Evolutionary conservation across 2,329 filamentous ascomycete genomes (phyloP).

Genomic region (Phialocephala subalpina): DNA sequence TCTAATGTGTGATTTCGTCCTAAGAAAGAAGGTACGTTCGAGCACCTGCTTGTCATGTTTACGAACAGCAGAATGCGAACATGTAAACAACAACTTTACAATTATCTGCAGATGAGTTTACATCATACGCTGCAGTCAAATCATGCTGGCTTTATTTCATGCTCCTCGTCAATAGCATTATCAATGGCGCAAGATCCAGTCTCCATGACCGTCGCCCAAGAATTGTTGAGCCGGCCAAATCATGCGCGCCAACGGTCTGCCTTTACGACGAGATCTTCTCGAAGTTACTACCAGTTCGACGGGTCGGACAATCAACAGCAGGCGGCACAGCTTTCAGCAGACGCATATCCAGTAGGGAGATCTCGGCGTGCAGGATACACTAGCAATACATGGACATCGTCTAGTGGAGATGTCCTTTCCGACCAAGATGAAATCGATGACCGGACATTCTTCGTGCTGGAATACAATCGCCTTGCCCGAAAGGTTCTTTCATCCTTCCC

Average conservation of each 20-base stretch:
- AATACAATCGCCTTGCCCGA: slow-evolving; percentile 68
- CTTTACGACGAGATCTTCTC: slow-evolving; percentile 14
- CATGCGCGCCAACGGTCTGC: slow-evolving; percentile 34
- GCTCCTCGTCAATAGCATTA: slow-evolving; percentile 39
- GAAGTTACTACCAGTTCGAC: slow-evolving; percentile 10
- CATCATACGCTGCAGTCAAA: slow-evolving; percentile 42
- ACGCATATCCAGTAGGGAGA: slow-evolving; percentile 14
- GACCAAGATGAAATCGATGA: slow-evolving; percentile 60
- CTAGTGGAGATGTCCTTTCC: slow-evolving; percentile 56
- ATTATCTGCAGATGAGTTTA: slow-evolving; percentile 18
- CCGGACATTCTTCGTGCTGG: slow-evolving; percentile 57
- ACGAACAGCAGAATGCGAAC: slow-evolving; percentile 12
- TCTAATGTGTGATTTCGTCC: background rate
- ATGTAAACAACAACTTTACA: slow-evolving; percentile 9
- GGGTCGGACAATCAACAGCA: slow-evolving; percentile 6
- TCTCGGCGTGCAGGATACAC: slow-evolving; percentile 29
- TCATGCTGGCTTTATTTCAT: slow-evolving; percentile 34
- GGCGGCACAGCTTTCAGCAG: background rate
- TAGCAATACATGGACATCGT: slow-evolving; percentile 66
- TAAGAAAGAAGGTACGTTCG: slow-evolving; percentile 16
- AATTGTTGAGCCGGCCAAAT: slow-evolving; percentile 32
- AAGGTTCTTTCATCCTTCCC: slow-evolving; percentile 52
- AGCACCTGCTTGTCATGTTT: slow-evolving; percentile 9
- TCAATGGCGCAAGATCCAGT: slow-evolving; percentile 26
- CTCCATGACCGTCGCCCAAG: slow-evolving; percentile 35